Evolutionary conservation across 805 yeast species (phyloP).

Genomic region (Hemisphaericaspora nanyangensis): DNA sequence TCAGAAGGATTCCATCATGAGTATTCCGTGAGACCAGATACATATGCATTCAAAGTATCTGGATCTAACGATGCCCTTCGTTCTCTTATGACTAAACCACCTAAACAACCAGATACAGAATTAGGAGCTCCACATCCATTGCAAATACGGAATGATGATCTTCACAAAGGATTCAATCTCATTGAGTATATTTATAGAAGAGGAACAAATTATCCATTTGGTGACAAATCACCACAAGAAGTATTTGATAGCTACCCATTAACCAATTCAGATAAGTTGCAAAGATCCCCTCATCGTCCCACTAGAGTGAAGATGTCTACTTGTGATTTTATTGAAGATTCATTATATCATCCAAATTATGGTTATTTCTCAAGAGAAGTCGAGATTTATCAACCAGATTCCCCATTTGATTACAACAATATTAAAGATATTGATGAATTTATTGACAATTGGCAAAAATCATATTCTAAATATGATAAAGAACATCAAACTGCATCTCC

Average conservation of each 20-base stretch:
- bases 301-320: constrained; percentile 63
- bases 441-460: constrained; percentile 60
- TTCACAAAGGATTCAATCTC: constrained; percentile 20
- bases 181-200: constrained; percentile 34
- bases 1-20: constrained; percentile 30
- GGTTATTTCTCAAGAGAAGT: constrained; percentile 82
- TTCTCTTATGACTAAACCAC: neutral
- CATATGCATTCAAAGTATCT: constrained; percentile 40
- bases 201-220: constrained; percentile 41
- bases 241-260: constrained; percentile 34
- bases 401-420: constrained; percentile 59
- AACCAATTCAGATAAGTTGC: constrained; percentile 29
- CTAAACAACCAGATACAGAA: neutral
- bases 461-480: constrained; percentile 52
- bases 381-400: constrained; percentile 65
- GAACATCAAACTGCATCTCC: constrained; percentile 3
- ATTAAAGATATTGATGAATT: constrained; percentile 66
- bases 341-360: constrained; percentile 74
- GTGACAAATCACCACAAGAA: constrained; percentile 33
- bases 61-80: neutral
- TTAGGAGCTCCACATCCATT: constrained; percentile 1
- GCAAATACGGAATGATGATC: neutral
- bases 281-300: constrained; percentile 47
- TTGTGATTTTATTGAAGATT: constrained; percentile 80
- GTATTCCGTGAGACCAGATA: constrained; percentile 43